Evolutionary conservation across 768 basidiomycete genomes (phyloP).

Genomic region (Trametes sanguinea): DNA sequence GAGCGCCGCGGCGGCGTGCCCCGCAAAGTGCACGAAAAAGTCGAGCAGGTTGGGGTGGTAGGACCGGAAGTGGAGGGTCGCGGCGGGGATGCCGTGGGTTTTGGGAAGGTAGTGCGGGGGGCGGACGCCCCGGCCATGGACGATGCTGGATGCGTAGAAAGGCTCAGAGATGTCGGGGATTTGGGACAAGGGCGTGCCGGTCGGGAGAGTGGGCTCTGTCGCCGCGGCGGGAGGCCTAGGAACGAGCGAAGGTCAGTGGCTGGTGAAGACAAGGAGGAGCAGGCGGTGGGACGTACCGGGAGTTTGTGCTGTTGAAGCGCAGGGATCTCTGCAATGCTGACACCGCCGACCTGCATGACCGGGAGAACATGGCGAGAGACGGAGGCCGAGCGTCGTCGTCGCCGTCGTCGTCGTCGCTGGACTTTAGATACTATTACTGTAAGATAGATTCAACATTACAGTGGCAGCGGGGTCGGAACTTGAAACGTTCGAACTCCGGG

Average conservation of each 20-base stretch:
- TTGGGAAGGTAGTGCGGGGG: conserved; percentile 57
- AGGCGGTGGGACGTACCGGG: background rate
- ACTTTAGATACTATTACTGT: no score
- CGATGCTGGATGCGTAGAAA: conserved; percentile 52
- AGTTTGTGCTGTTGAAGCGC: conserved; percentile 13
- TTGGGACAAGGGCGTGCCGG: background rate
- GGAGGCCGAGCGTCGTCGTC: background rate
- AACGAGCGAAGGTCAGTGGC: background rate
- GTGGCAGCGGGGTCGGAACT: no score
- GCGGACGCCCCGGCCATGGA: conserved; percentile 63
- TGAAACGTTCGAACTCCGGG: no score
- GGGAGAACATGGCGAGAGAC: conserved; percentile 9
- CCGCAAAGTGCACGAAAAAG: conserved; percentile 81
- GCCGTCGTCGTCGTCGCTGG: no score
- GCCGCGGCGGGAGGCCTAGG: background rate
- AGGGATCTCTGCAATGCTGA: conserved; percentile 4
- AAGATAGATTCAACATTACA: no score
- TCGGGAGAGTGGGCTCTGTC: background rate
- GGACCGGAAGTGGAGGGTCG: conserved; percentile 80
- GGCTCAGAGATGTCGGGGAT: conserved; percentile 33
- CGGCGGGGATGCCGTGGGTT: conserved; percentile 74
- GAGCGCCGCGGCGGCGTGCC: conserved; percentile 83
- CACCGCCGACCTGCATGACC: conserved; percentile 7
- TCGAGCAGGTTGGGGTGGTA: conserved; percentile 67
- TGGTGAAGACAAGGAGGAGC: background rate